Evolutionary conservation across 2,329 filamentous ascomycete species (phyloP).

Genomic region (Tolypocladium pustulatum): DNA sequence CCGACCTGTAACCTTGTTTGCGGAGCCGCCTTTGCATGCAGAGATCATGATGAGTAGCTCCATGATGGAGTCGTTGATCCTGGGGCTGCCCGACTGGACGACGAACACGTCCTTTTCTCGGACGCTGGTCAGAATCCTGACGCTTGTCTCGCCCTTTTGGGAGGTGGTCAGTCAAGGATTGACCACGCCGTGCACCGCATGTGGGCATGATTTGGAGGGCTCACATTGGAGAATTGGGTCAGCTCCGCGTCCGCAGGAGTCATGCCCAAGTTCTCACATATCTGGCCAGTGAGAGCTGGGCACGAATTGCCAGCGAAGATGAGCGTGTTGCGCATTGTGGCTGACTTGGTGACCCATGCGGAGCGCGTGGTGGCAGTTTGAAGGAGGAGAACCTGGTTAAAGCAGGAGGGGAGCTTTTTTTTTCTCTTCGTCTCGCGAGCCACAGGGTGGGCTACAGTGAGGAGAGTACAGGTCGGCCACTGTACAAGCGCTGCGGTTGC

Average conservation of each 20-base stretch:
- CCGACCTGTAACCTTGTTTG: constrained; percentile 90
- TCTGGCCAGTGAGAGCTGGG: constrained; percentile 52
- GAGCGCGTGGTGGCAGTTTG: background rate
- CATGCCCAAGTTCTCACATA: constrained; percentile 61
- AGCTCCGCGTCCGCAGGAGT: constrained; percentile 53
- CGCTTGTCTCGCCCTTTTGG: constrained; percentile 55
- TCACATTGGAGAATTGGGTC: constrained; percentile 61
- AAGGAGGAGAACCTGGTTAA: background rate
- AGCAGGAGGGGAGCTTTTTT: background rate
- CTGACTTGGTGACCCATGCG: constrained; percentile 2
- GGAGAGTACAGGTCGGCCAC: background rate
- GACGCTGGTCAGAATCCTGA: constrained; percentile 63
- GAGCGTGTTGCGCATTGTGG: constrained; percentile 52
- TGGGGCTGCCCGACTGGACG: constrained; percentile 88
- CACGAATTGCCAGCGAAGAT: constrained; percentile 60
- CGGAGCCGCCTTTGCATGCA: constrained; percentile 94
- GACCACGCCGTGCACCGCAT: constrained; percentile 1
- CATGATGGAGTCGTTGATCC: constrained; percentile 98
- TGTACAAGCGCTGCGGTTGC: background rate
- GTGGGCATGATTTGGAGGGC: constrained; percentile 19
- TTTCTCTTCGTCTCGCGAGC: background rate
- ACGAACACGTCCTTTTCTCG: constrained; percentile 99
- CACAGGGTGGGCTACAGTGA: background rate
- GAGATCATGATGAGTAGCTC: constrained; percentile 99
- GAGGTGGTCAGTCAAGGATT: constrained; percentile 12